These are phyloP conservation scores for Lipomyces yarrowii DNA, from an alignment of 1,139 yeast species.

Conservation along the genomic window DNA sequence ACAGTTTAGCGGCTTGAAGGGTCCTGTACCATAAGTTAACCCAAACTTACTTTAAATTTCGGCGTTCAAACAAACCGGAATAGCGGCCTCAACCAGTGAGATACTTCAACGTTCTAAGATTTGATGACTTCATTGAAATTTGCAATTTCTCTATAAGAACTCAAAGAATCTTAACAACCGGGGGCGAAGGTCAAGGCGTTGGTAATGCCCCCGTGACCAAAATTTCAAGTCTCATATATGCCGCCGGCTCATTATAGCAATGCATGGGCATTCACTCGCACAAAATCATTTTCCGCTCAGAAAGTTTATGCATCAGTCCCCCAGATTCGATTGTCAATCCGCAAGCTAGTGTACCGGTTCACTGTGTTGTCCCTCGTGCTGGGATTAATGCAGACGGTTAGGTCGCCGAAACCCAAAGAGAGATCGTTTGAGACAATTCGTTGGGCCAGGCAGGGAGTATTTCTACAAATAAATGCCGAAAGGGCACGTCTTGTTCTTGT, in stretches of 20 bases:
- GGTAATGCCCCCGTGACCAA: not conserved
- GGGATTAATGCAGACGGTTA: conserved; percentile 2
- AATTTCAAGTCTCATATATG: not conserved
- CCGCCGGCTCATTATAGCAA: not conserved
- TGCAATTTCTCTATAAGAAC: not conserved
- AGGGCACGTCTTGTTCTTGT: not conserved
- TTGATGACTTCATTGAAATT: not conserved
- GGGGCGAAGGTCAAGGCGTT: not conserved
- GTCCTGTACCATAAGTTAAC: too few species aligned
- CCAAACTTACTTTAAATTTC: too few species aligned
- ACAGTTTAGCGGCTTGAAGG: not conserved
- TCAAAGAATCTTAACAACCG: not conserved
- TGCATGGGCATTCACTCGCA: not conserved
- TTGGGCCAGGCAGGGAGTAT: not conserved
- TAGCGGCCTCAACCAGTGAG: not conserved
- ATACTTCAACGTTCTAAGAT: not conserved
- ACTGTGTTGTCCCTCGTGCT: conserved; percentile 7
- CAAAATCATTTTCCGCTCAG: not conserved
- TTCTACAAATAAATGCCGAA: too few species aligned
- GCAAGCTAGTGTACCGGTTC: conserved; percentile 15
- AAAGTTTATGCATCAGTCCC: not conserved
- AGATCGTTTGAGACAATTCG: not conserved
- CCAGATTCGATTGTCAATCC: conserved; percentile 8
- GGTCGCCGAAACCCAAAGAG: not conserved
- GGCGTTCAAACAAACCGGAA: not conserved